Base-by-base conservation (phyloP, 148 eudicot genomes). In the Mesembryanthemum crystallinum region DNA sequence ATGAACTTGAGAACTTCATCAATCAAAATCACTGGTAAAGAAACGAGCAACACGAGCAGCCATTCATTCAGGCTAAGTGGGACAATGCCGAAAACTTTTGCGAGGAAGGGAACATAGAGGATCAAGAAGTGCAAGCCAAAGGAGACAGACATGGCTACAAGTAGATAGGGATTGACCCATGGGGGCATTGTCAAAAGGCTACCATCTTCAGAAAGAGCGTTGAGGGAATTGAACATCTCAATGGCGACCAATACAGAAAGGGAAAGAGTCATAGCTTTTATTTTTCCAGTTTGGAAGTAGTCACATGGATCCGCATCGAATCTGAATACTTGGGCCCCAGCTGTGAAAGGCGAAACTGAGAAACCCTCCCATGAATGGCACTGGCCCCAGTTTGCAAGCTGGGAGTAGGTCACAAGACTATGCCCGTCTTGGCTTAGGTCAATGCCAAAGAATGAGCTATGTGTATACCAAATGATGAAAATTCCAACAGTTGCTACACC, bases 1-100 rank as follows among this genome's bases (percentile, higher is more conserved):
- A 91, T 77, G 59, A 91, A 89, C 88, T 93, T 93, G 45, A 91
- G 91, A 77, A 89, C 77, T 79, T 93, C 98, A 51, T 93, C 98
- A 0, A 93, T 93, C 42, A 93, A 73, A 64, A 93, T 93, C 42
- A 93, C 94, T 0, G 91, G 94, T 0, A 90, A 68, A 57, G 91
- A 75, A 54, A 88, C 90, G 12, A 88, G 86, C 78, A 90, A 59
- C 12, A 90, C 91, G 51, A 90, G 77, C 57, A 86, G 76, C 94
- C 91, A 88, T 62, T 90, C 91, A 13, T 90, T 86, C 28, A 88
- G 73, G 86, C 89, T 88, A 24, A 90, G 83, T 76, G 94, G 94
- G 68, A 90, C 94, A 15, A 90, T 88, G 42, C 94, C 89, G 60
- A 90, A 90, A 8, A 90, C 87, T 85, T 85, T 85, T 20, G 94